phyloP scores from a whole-genome alignment of 805 yeast genomes.

The Vanderwaltozyma verrucispora region DNA sequence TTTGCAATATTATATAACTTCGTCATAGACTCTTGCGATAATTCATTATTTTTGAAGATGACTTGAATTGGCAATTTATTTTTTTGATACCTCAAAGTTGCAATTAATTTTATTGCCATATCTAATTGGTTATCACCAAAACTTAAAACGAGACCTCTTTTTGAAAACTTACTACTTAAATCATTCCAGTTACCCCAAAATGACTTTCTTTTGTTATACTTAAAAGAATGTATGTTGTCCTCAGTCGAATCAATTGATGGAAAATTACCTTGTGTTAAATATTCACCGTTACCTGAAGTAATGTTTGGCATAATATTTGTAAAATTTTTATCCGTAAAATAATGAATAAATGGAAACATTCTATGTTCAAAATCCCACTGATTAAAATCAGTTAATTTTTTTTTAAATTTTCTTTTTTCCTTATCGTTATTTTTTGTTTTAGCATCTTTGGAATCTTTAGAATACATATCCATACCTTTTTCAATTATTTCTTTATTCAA shows the following conservation, averaged over 20 bases:
- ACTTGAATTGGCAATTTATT: constrained; percentile 35
- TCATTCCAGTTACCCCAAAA: constrained; percentile 13
- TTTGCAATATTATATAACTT: constrained; percentile 28
- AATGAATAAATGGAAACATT: constrained; percentile 16
- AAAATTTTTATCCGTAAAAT: constrained; percentile 6
- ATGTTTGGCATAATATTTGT: constrained; percentile 9
- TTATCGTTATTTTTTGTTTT: too few species aligned
- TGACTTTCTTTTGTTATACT: constrained; percentile 7
- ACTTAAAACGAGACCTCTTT: constrained; percentile 15
- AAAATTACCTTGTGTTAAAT: constrained; percentile 8
- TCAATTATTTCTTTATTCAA: too few species aligned
- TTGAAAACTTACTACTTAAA: constrained; percentile 6
- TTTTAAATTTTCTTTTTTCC: too few species aligned
- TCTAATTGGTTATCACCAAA: constrained; percentile 22
- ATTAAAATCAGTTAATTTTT: too few species aligned
- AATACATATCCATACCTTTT: too few species aligned
- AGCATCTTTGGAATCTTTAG: too few species aligned
- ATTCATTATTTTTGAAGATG: constrained; percentile 30
- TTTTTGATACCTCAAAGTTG: constrained; percentile 30
- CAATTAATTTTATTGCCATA: constrained; percentile 29
- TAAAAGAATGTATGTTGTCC: neutral
- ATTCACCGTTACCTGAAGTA: constrained; percentile 4
- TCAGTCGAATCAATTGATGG: constrained; percentile 3
- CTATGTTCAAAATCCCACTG: constrained; percentile 16
- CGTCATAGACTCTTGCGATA: constrained; percentile 26